These are phyloP conservation scores for Choiromyces venosus DNA, from an alignment of 495 filamentous ascomycete species.

Conservation along the genomic window DNA sequence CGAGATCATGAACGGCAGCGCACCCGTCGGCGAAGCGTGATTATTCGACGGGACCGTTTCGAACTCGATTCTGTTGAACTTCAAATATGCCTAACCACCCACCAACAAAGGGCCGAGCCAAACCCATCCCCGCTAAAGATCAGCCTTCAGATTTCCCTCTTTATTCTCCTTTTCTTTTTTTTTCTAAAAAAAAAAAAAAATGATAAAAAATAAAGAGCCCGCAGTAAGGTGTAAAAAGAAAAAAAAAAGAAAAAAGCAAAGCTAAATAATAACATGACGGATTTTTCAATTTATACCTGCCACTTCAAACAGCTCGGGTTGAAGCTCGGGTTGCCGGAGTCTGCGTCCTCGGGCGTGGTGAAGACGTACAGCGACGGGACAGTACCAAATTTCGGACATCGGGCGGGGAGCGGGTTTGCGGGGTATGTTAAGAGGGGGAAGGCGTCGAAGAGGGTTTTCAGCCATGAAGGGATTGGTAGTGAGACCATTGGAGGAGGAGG, in stretches of 20 bases:
- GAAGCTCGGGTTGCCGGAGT: conserved; percentile 64
- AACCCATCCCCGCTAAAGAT: neutral
- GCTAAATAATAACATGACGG: neutral
- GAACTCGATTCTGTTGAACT: conserved; percentile 66
- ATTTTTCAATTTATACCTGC: conserved; percentile 58
- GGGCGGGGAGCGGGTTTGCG: conserved; percentile 68
- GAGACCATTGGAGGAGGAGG: neutral
- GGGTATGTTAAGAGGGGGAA: conserved; percentile 76
- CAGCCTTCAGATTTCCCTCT: neutral
- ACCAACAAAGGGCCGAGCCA: conserved; percentile 15
- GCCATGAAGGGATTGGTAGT: neutral
- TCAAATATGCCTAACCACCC: conserved; percentile 69
- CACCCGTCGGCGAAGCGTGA: conserved; percentile 83
- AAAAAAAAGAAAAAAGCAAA: neutral
- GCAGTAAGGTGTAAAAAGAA: neutral
- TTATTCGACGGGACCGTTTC: conserved; percentile 71
- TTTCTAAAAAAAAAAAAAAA: neutral
- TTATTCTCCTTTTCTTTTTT: neutral
- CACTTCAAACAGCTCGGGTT: conserved; percentile 94
- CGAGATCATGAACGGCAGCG: conserved; percentile 74
- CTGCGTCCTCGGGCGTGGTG: conserved; percentile 59
- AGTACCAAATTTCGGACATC: conserved; percentile 52
- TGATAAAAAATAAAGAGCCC: neutral
- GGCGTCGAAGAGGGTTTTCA: conserved; percentile 69
- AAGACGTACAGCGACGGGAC: conserved; percentile 71